Evolutionary conservation across 2,329 filamentous ascomycete genomes (phyloP), one percentile per base, ranked within the genome.

Genomic region (Ascochyta lentis): DNA sequence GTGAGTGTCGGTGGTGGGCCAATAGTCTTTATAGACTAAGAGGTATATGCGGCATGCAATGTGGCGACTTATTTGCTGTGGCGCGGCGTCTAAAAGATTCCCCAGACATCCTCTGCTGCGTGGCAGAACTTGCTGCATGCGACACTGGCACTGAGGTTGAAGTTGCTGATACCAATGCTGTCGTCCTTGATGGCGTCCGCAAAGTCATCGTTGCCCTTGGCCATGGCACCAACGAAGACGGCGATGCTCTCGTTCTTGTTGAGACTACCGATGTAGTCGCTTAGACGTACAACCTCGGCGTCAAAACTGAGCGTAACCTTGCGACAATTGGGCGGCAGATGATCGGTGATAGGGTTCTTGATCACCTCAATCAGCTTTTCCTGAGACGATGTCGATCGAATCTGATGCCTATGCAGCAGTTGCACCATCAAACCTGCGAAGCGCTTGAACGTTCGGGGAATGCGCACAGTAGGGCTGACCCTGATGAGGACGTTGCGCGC

Each of bases 81-180:
- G 37, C 35, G 49, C 39, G 43, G 42, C 46, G 39, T 35, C 83
- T 87, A 99, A 70, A 97, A 85, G 67, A 99, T 90, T 73, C 91
- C 88, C 95, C 95, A 99, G 33, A 89, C 89, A 76, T 99, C 95
- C 79, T 99, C 95, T 39, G 93, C 94, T 37, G 94, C 95, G 78
- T 99, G 95, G 79, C 95, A 98, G 83, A 99, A 98, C 78, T 98
- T 99, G 86, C 94, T 97, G 84, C 95, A 99, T 39, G 95, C 94
- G 60, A 99, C 95, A 81, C 94, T 98, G 59, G 95, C 95, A 72
- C 92, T 96, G 61, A 99, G 84, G 72, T 93, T 96, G 84, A 91
- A 99, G 78, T 97, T 96, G 83, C 94, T 98, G 80, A 99, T 98
- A 68, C 90, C 92, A 73, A 99, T 98, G 71, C 96, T 91, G 79